These are phyloP conservation scores for Microcyclosporella mali DNA, from an alignment of 2,329 filamentous ascomycete genomes.

Conservation along the genomic window DNA sequence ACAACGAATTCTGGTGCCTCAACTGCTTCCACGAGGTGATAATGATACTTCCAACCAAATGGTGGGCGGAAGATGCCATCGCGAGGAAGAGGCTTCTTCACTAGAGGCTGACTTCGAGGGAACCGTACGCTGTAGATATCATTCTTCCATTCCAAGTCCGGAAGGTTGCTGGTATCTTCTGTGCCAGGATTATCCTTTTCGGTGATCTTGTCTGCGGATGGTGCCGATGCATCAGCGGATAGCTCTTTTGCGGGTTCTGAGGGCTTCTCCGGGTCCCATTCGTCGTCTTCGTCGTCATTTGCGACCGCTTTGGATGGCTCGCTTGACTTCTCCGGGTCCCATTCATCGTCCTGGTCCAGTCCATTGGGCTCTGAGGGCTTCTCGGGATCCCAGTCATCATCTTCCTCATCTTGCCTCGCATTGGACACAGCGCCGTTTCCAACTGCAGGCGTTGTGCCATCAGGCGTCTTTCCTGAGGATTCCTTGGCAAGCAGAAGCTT, in stretches of 20 bases:
- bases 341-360: slow-evolving; percentile 31
- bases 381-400: slow-evolving; percentile 35
- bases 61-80: slow-evolving; percentile 91
- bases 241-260: slow-evolving; percentile 37
- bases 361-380: slow-evolving; percentile 40
- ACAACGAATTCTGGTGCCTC: slow-evolving; percentile 98
- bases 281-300: slow-evolving; percentile 26
- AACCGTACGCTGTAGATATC: slow-evolving; percentile 88
- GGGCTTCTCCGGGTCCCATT: slow-evolving; percentile 39
- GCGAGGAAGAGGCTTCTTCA: slow-evolving; percentile 45
- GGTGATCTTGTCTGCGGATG: slow-evolving; percentile 13
- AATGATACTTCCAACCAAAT: slow-evolving; percentile 97
- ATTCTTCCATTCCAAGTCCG: slow-evolving; percentile 77
- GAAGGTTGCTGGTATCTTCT: slow-evolving; percentile 10
- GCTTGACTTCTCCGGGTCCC: slow-evolving; percentile 39
- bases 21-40: slow-evolving; percentile 91
- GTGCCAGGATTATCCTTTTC: slow-evolving; percentile 6
- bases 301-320: slow-evolving; percentile 32
- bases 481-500: slow-evolving; percentile 62
- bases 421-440: slow-evolving; percentile 30
- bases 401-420: slow-evolving; percentile 20
- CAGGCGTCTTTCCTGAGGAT: slow-evolving; percentile 35
- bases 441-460: slow-evolving; percentile 19
- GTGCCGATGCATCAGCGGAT: slow-evolving; percentile 14
- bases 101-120: slow-evolving; percentile 52